Conservation (phyloP, 225 moss, liverwort and hornwort species). For the Sphagnum tenellum region DNA sequence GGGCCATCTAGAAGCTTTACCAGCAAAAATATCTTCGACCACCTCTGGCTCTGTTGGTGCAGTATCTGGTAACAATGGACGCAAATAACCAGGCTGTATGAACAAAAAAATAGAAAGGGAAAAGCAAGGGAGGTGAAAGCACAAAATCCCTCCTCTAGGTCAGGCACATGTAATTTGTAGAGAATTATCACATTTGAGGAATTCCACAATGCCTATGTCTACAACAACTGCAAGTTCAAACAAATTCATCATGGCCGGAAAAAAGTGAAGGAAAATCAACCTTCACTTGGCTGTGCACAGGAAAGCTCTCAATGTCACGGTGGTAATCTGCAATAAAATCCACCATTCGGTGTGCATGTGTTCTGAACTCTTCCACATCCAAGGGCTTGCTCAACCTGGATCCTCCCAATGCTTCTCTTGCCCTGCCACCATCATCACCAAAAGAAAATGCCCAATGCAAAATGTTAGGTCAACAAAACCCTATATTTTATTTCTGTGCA, state of each 20-base stretch:
- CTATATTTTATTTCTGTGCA: too few relatives aligned
- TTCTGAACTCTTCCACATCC: slow-evolving; percentile 58
- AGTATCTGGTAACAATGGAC: slow-evolving; percentile 46
- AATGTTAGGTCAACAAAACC: too few relatives aligned
- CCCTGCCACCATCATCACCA: slow-evolving; percentile 11
- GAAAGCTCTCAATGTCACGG: slow-evolving; percentile 48
- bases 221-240: too few relatives aligned
- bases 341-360: slow-evolving; percentile 67
- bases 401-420: slow-evolving; percentile 13
- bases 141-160: too few relatives aligned
- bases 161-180: too few relatives aligned
- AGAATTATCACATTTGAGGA: too few relatives aligned
- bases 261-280: slow-evolving; percentile 5
- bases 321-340: slow-evolving; percentile 85
- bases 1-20: slow-evolving; percentile 6
- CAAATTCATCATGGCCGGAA: too few relatives aligned
- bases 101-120: background rate
- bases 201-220: too few relatives aligned
- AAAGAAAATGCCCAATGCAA: too few relatives aligned
- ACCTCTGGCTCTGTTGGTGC: slow-evolving; percentile 68
- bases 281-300: slow-evolving; percentile 72
- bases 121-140: too few relatives aligned
- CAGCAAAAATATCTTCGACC: slow-evolving; percentile 49
- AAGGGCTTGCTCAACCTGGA: slow-evolving; percentile 32
- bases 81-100: slow-evolving; percentile 64